Conservation (phyloP, 306 rosid genomes). For the Echinosophora koreensis region DNA sequence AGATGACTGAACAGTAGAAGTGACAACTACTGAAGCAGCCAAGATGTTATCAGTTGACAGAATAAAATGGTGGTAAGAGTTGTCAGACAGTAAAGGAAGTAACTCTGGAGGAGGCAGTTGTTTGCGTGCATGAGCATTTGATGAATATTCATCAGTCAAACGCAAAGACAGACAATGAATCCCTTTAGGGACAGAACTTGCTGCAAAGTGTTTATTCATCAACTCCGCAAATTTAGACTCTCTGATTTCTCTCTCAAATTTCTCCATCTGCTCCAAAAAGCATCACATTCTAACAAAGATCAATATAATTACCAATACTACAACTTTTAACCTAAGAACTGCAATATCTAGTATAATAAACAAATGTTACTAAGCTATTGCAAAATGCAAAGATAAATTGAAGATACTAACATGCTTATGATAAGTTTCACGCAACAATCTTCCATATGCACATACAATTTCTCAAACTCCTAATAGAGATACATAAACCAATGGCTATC, state of each 20-base stretch:
- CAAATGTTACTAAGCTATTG: slow-evolving; percentile 21
- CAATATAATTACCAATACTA: slow-evolving; percentile 32
- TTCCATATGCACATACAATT: slow-evolving; percentile 1
- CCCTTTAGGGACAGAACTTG: slow-evolving; percentile 95
- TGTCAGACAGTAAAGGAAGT: slow-evolving; percentile 91
- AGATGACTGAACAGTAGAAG: slow-evolving; percentile 90
- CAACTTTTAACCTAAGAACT: slow-evolving; percentile 15
- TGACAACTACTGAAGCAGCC: slow-evolving; percentile 98
- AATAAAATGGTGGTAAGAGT: slow-evolving; percentile 90
- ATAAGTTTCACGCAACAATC: slow-evolving; percentile 17
- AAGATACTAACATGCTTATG: slow-evolving; percentile 9
- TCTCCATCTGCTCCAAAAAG: slow-evolving; percentile 83
- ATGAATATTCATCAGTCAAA: slow-evolving; percentile 97
- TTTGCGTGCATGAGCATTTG: slow-evolving; percentile 97
- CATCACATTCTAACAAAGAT: slow-evolving; percentile 35
- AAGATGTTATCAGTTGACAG: slow-evolving; percentile 93
- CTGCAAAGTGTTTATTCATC: slow-evolving; percentile 97
- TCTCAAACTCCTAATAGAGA: slow-evolving; percentile 12
- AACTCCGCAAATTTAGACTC: slow-evolving; percentile 92
- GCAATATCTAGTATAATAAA: slow-evolving; percentile 27
- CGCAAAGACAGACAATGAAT: slow-evolving; percentile 97
- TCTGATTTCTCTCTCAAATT: slow-evolving; percentile 88
- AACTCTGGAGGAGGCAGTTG: slow-evolving; percentile 97
- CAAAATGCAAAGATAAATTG: slow-evolving; percentile 16
- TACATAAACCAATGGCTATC: slow-evolving; percentile 14